Evolutionary conservation across 352 stramenopile genomes (phyloP).

Genomic region (Lagenidium giganteum): DNA sequence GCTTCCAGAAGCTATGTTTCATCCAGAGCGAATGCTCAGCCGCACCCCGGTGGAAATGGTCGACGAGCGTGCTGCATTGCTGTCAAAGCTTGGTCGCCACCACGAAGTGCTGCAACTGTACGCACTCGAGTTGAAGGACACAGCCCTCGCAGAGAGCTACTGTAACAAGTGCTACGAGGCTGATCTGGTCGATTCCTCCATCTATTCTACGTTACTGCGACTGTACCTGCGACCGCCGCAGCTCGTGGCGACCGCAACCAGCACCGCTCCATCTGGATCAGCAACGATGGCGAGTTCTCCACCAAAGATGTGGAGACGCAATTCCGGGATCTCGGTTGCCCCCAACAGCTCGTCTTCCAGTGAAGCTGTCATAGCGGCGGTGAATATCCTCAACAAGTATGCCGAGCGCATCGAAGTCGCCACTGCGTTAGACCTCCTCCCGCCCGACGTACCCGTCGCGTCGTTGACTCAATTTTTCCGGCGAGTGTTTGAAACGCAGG

Average conservation of each 20-base stretch:
- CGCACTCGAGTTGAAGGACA: slow-evolving; percentile 66
- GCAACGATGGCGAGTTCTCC: slow-evolving; percentile 16
- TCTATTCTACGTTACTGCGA: slow-evolving; percentile 74
- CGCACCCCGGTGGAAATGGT: slow-evolving; percentile 73
- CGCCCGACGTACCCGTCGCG: slow-evolving; percentile 40
- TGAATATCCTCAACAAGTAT: slow-evolving; percentile 80
- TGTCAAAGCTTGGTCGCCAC: slow-evolving; percentile 72
- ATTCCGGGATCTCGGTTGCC: slow-evolving; percentile 1
- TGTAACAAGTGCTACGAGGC: slow-evolving; percentile 79
- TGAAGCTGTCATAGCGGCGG: slow-evolving; percentile 56
- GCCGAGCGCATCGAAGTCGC: slow-evolving; percentile 77
- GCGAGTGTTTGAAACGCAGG: slow-evolving; percentile 66
- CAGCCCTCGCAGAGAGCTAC: slow-evolving; percentile 65
- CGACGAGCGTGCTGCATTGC: slow-evolving; percentile 66
- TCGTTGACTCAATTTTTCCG: slow-evolving; percentile 61
- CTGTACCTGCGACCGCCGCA: slow-evolving; percentile 60
- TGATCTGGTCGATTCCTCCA: slow-evolving; percentile 69
- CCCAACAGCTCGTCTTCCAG: slow-evolving; percentile 24
- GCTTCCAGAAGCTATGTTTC: slow-evolving; percentile 40
- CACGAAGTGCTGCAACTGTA: slow-evolving; percentile 81
- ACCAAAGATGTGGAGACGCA: slow-evolving; percentile 14
- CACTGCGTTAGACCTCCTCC: slow-evolving; percentile 69
- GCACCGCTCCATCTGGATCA: slow-evolving; percentile 3
- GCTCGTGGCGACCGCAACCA: slow-evolving; percentile 11
- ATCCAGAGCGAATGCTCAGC: slow-evolving; percentile 78